Percentiles rank a stretch among this genome's conserved stretches.
Evolutionary conservation across 1,284 basidiomycete species (phyloP).

Genomic region (Acaromyces ingoldii): DNA sequence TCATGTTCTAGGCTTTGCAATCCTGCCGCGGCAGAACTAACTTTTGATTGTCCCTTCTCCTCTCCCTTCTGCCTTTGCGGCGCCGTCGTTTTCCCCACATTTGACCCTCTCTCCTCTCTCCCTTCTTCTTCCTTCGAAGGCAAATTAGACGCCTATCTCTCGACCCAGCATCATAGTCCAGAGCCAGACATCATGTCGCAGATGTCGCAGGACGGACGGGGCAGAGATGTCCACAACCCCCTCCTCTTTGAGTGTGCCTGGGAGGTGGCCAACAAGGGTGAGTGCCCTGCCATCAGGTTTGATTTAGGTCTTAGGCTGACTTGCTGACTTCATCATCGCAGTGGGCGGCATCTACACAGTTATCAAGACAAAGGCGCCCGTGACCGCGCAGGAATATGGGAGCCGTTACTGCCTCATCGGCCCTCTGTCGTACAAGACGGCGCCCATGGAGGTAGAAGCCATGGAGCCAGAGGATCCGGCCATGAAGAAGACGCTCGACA

Average conservation of each 20-base stretch:
- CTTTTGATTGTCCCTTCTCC: no score
- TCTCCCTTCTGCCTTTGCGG: no score
- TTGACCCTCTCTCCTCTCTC: no score
- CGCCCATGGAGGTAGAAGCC: slow-evolving; percentile 95
- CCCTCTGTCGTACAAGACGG: slow-evolving; percentile 90
- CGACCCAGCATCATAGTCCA: no score
- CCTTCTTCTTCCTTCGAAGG: no score
- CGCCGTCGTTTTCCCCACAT: no score
- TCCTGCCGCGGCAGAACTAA: no score
- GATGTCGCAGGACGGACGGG: neutral
- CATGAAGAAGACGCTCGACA: slow-evolving; percentile 37
- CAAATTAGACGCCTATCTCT: no score
- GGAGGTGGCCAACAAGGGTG: slow-evolving; percentile 46
- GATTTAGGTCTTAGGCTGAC: neutral
- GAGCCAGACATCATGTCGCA: no score
- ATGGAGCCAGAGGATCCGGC: slow-evolving; percentile 64
- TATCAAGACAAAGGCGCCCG: slow-evolving; percentile 97
- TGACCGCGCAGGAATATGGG: slow-evolving; percentile 70
- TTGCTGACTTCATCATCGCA: slow-evolving; percentile 14
- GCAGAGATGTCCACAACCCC: slow-evolving; percentile 38
- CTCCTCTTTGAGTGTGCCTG: slow-evolving; percentile 46
- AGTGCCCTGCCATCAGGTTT: neutral
- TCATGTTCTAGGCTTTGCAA: no score
- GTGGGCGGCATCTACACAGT: slow-evolving; percentile 99
- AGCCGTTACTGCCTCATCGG: slow-evolving; percentile 84